phyloP scores from a whole-genome alignment of 1,284 basidiomycete genomes.

The Vanrija humicola region DNA sequence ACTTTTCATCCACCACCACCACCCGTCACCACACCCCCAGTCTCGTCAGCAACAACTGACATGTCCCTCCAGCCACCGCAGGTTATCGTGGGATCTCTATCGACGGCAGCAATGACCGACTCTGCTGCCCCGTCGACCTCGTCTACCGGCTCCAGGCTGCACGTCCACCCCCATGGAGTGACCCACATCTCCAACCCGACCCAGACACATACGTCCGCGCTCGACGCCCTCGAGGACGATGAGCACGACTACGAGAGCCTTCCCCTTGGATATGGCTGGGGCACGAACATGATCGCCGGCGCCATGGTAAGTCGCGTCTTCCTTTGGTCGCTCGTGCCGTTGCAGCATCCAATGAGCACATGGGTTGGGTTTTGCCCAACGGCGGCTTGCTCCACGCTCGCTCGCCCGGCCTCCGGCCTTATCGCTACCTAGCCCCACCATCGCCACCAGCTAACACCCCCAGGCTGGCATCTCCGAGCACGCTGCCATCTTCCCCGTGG shows the following conservation, averaged over 20 bases:
- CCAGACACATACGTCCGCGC: background rate
- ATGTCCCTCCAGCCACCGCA: too few relatives aligned
- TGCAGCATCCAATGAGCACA: too few relatives aligned
- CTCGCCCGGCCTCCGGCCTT: background rate
- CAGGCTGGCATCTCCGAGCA: conserved; percentile 99
- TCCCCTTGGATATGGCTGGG: conserved; percentile 48
- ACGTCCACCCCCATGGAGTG: conserved; percentile 20
- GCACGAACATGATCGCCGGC: conserved; percentile 94
- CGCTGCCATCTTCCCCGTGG: conserved; percentile 97
- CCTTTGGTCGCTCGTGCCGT: background rate
- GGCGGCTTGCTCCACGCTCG: too few relatives aligned
- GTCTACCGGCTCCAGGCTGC: conserved; percentile 7
- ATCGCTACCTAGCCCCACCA: background rate
- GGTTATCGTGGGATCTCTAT: too few relatives aligned
- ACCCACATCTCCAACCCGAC: conserved; percentile 19
- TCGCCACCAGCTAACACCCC: background rate
- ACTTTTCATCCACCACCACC: too few relatives aligned
- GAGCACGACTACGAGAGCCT: conserved; percentile 50
- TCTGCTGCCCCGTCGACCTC: background rate
- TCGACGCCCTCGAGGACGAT: conserved; percentile 30
- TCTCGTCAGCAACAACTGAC: too few relatives aligned
- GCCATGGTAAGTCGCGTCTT: conserved; percentile 65
- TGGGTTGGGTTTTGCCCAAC: too few relatives aligned
- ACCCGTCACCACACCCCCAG: too few relatives aligned
- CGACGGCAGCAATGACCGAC: conserved; percentile 4